Conservation (phyloP, 140 eudicot species). For the Senecio squalidus region DNA sequence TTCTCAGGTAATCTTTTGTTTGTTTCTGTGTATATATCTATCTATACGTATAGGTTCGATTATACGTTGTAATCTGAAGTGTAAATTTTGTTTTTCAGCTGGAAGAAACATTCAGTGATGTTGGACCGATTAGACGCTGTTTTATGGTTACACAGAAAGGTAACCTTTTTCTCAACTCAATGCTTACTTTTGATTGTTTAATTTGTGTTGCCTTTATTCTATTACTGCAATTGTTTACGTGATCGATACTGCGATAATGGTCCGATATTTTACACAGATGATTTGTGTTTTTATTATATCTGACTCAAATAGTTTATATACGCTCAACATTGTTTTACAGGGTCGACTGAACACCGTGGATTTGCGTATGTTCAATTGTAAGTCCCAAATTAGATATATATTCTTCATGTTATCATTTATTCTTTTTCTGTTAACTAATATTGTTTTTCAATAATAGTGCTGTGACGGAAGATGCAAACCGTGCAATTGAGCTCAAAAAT, state of each 20-base stretch:
- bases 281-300: not conserved
- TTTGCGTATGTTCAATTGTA: slow-evolving; percentile 94
- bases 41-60: not conserved
- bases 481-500: slow-evolving; percentile 86
- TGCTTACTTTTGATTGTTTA: not conserved
- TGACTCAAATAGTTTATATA: not conserved
- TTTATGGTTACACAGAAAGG: slow-evolving; percentile 93
- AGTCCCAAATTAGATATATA: slow-evolving; percentile 31
- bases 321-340: slow-evolving; percentile 34
- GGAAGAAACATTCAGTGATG: slow-evolving; percentile 87
- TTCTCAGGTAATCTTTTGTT: slow-evolving; percentile 40
- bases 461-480: slow-evolving; percentile 76
- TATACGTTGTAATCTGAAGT: too few species aligned
- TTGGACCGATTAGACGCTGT: slow-evolving; percentile 88
- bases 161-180: slow-evolving; percentile 7
- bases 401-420: too few species aligned
- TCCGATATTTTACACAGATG: not conserved
- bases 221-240: not conserved
- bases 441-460: slow-evolving; percentile 42
- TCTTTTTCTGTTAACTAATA: too few species aligned
- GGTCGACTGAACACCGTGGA: slow-evolving; percentile 86
- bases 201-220: slow-evolving; percentile 4
- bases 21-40: not conserved
- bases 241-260: not conserved
- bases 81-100: slow-evolving; percentile 32